Evolutionary conservation across 164 flowering plant genomes (phyloP), one percentile per base, ranked within the genome.

Genomic region (Brasenia schreberi): DNA sequence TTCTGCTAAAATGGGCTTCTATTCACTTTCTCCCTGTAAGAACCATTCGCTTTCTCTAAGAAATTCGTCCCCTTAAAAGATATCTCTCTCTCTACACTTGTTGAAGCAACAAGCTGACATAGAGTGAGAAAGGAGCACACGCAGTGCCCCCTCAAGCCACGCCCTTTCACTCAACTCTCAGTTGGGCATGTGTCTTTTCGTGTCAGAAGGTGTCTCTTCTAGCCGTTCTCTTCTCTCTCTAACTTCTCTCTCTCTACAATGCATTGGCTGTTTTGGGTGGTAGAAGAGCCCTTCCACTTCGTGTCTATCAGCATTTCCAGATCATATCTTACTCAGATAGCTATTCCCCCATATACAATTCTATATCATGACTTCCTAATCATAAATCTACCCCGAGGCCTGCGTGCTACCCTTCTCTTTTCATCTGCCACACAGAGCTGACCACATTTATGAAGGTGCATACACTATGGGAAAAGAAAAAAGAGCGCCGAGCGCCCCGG

Each of bases 311-410:
- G 6, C 78, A 68, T 74, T 69, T 70, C 69, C 64, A 70, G 71
- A 75, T 52, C 69, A 82, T 87, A 86, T 73, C 65, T 23, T 23
- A 23, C 27, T 23, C 39, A 33, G 39, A 33, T 33, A 33, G 39
- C 4, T 33, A 33, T 2, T 33, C 39, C 3, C 39, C 39, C 39
- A 33, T 33, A 33, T 33, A 33, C 39, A 1, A 33, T 71, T 73
- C 66, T 76, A 73, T 80, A 77, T 81, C 77, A 56, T 66, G 16
- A 61, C 19, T 39, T 76, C 72, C 83, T 79, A 84, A 86, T 86
- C 84, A 82, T 84, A 74, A 78, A 76, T 63, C 77, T 75, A 75
- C 85, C 84, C 86, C 86, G 86, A 74, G 73, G 64, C 81, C 78
- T 59, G 70, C 88, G 92, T 88, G 88, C 66, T 69, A 52, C 62